Percentiles rank a stretch among this genome's conserved stretches.
Evolutionary conservation across 176 grass and related monocot genomes (phyloP).

Genomic region (Triticum timopheevii): DNA sequence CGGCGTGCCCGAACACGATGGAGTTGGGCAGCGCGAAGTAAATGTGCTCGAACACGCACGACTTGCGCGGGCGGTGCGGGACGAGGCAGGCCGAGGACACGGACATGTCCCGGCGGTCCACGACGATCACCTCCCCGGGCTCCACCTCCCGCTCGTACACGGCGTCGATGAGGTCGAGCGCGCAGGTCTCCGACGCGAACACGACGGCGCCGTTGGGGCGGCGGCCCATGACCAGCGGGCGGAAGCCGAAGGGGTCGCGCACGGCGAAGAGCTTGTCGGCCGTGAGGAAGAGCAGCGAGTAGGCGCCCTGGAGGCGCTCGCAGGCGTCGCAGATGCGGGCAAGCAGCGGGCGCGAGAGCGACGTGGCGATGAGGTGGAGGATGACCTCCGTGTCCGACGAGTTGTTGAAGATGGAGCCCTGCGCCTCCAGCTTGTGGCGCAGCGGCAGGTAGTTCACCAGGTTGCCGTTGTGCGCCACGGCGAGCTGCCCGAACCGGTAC

Average conservation of each 20-base stretch:
- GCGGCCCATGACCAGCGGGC: slow-evolving; percentile 81
- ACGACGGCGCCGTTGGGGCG: slow-evolving; percentile 78
- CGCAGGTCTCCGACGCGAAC: slow-evolving; percentile 94
- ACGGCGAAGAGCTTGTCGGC: slow-evolving; percentile 77
- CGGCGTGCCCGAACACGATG: slow-evolving; percentile 64
- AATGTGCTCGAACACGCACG: slow-evolving; percentile 95
- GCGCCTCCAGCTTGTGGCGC: slow-evolving; percentile 60
- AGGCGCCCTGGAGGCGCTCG: slow-evolving; percentile 71
- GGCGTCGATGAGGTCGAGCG: slow-evolving; percentile 87
- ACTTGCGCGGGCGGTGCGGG: slow-evolving; percentile 65
- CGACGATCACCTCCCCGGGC: slow-evolving; percentile 80
- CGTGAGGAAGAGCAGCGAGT: slow-evolving; percentile 89
- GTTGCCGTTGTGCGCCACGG: slow-evolving; percentile 90
- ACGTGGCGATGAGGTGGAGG: slow-evolving; percentile 89
- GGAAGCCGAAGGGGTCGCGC: slow-evolving; percentile 83
- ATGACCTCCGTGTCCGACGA: slow-evolving; percentile 97
- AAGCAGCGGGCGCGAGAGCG: slow-evolving; percentile 70
- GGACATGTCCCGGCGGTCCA: slow-evolving; percentile 74
- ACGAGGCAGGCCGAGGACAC: slow-evolving; percentile 66
- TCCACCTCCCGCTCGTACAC: slow-evolving; percentile 72
- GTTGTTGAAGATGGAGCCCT: slow-evolving; percentile 91
- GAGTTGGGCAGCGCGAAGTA: slow-evolving; percentile 91
- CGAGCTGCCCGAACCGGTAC: slow-evolving; percentile 80
- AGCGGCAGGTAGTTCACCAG: slow-evolving; percentile 75
- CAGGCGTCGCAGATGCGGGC: slow-evolving; percentile 76